Evolutionary conservation across 805 yeast species (phyloP), one percentile per base, ranked within the genome.

Genomic region (Saccharomyces eubayanus): DNA sequence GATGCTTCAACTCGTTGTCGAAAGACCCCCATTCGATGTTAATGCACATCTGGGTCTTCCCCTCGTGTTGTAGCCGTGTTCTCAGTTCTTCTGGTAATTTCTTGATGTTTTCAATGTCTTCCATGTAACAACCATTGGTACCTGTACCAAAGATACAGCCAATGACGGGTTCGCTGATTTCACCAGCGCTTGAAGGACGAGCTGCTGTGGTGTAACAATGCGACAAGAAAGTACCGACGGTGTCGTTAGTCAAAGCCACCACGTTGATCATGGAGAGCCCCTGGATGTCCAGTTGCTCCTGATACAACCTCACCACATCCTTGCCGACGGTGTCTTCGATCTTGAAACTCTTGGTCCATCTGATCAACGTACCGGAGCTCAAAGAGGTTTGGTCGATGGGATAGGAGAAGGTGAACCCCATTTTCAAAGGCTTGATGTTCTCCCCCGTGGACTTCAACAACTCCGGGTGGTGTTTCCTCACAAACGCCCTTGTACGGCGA

Each of bases 1-100:
- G 75, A 45, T 83, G 75, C 59, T 81, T 76, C 57, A 90, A 76
- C 24, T 81, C 84, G 66, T 92, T 92, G 72, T 92, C 98, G 64
- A 91, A 92, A 46, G 97, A 89, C 58, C 98, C 98, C 97, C 98
- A 94, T 72, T 94, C 99, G 48, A 97, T 91, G 74, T 91, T 91
- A 62, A 91, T 79, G 58, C 89, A 87, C 97, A 91, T 91, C 58
- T 84, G 82, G 2, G 77, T 74, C 51, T 78, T 76, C 36, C 82
- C 84, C 50, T 72, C 66, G 52, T 66, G 71, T 21, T 66, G 51
- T 62, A 78, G 70, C 21, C 66, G 67, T 28, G 64, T 70, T 48
- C 70, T 70, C 12, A 70, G 53, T 31, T 74, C 71, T 2, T 78
- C 76, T n/a, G 82, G 80, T 57, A 91, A 75, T 72, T 94, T 92